A percentile compares a stretch with the other conserved stretches of the same genome.
phyloP scores from a whole-genome alignment of 176 grass and related monocot genomes.

The Musa itinerans region DNA sequence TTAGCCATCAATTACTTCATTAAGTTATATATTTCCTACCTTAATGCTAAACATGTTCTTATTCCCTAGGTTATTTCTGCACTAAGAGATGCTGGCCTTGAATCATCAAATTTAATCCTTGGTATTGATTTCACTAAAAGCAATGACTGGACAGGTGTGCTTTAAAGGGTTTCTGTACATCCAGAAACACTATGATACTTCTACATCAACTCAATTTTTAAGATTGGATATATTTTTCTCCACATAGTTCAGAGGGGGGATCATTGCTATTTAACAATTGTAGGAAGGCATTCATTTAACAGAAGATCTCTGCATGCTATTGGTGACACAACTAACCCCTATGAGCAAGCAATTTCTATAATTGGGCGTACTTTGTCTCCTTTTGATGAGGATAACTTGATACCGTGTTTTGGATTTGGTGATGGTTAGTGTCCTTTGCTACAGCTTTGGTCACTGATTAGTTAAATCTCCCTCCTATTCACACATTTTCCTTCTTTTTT shows the following conservation, averaged over 20 bases:
- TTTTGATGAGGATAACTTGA: slow-evolving; percentile 93
- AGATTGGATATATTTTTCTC: too few species aligned
- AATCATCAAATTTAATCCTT: slow-evolving; percentile 81
- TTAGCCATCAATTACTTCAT: slow-evolving; percentile 8
- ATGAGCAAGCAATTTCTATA: too few species aligned
- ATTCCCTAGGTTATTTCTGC: slow-evolving; percentile 46
- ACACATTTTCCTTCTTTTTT: slow-evolving; percentile 19
- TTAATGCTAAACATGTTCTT: not conserved
- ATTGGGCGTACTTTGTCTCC: slow-evolving; percentile 45
- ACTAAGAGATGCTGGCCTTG: slow-evolving; percentile 74
- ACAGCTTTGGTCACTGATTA: slow-evolving; percentile 1
- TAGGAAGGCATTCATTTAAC: slow-evolving; percentile 56
- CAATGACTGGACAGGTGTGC: slow-evolving; percentile 83
- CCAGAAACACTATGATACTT: slow-evolving; percentile 7
- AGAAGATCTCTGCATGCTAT: slow-evolving; percentile 75
- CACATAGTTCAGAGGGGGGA: not conserved
- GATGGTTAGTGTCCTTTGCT: slow-evolving; percentile 41
- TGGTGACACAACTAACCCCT: slow-evolving; percentile 46
- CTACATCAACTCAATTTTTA: not conserved
- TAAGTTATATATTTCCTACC: not conserved
- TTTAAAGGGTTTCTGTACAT: not conserved
- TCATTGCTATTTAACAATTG: not conserved
- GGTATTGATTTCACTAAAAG: slow-evolving; percentile 93
- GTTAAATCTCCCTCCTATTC: slow-evolving; percentile 1
- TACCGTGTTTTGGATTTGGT: slow-evolving; percentile 91